phyloP scores from a whole-genome alignment of 202 grass and related monocot genomes.

The Setaria viridis region DNA sequence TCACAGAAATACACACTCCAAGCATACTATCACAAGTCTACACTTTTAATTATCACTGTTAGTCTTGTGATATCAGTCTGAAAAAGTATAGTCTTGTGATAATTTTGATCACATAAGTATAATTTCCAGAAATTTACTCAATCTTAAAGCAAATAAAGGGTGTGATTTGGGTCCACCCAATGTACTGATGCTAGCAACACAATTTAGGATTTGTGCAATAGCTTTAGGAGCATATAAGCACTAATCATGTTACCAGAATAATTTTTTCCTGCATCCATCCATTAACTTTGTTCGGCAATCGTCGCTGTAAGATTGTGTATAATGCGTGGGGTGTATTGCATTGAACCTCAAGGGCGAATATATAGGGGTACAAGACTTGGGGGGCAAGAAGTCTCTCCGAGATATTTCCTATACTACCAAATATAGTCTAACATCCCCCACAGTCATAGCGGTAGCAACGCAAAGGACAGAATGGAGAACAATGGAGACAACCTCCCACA shows the following conservation, averaged over 20 bases:
- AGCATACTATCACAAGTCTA: background rate
- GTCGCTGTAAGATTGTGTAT: background rate
- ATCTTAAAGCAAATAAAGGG: background rate
- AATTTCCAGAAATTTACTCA: background rate
- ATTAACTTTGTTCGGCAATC: slow-evolving; percentile 17
- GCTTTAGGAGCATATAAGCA: slow-evolving; percentile 14
- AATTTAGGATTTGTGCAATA: background rate
- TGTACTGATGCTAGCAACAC: background rate
- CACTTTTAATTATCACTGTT: background rate
- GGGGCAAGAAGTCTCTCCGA: no score
- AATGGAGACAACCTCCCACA: no score
- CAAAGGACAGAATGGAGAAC: no score
- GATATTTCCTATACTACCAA: no score
- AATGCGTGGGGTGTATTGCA: no score
- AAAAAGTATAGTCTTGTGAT: slow-evolving; percentile 4
- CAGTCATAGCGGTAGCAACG: no score
- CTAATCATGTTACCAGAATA: background rate
- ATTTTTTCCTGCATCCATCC: background rate
- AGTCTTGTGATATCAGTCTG: background rate
- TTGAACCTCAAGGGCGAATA: no score
- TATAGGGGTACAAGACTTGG: no score
- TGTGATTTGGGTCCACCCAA: background rate
- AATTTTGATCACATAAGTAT: no score
- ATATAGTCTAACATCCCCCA: no score
- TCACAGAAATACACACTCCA: background rate